Conservation (phyloP, 2,329 filamentous ascomycete genomes). For the Fusarium haematococcum region DNA sequence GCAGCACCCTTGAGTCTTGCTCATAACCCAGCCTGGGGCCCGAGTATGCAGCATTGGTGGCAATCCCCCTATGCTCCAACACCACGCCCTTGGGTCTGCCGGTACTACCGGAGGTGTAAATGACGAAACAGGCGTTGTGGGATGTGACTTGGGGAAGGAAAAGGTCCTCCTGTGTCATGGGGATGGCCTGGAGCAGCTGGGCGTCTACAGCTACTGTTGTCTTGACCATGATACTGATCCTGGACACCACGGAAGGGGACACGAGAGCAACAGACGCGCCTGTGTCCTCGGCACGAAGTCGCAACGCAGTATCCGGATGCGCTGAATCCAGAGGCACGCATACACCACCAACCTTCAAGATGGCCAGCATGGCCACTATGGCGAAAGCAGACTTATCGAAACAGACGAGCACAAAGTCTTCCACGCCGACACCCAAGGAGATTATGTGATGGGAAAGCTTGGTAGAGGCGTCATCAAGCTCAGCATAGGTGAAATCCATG, state of each 20-base stretch:
- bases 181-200: neutral
- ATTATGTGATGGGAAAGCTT: constrained; percentile 20
- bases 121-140: constrained; percentile 32
- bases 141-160: constrained; percentile 5
- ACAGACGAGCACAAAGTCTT: constrained; percentile 22
- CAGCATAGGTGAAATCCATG: constrained; percentile 23
- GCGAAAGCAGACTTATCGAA: constrained; percentile 34
- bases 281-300: constrained; percentile 25
- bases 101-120: constrained; percentile 37
- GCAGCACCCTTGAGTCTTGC: constrained; percentile 25
- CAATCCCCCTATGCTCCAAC: constrained; percentile 26
- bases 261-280: constrained; percentile 25
- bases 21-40: constrained; percentile 24
- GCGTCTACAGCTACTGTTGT: constrained; percentile 19
- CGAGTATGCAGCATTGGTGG: constrained; percentile 18
- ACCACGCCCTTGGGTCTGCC: constrained; percentile 33
- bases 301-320: constrained; percentile 34
- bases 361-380: constrained; percentile 28
- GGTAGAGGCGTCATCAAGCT: constrained; percentile 27
- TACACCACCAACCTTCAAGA: constrained; percentile 32
- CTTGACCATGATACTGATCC: constrained; percentile 14
- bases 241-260: neutral
- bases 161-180: rapidly evolving
- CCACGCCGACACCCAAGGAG: constrained; percentile 7
- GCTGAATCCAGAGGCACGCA: constrained; percentile 30